These are phyloP conservation scores for Aspergillus phoenicis DNA, from an alignment of 2,329 filamentous ascomycete genomes.

Conservation along the genomic window DNA sequence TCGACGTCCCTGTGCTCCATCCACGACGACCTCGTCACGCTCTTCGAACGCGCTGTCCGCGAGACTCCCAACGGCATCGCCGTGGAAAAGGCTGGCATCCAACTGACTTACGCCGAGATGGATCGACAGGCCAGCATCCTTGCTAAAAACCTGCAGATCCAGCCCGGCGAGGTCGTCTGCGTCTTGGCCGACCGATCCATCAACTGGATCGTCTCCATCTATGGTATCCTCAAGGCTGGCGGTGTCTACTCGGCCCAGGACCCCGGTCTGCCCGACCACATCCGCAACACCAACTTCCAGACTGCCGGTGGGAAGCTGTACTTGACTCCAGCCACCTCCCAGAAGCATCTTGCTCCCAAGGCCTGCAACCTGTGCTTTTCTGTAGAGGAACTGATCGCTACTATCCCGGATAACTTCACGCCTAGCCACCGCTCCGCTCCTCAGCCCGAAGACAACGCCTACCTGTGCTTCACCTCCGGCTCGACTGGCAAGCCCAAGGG, in stretches of 20 bases:
- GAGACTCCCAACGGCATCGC: neutral
- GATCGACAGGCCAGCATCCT: neutral
- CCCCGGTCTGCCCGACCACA: constrained; percentile 1
- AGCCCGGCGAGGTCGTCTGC: constrained; percentile 9
- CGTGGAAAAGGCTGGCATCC: neutral
- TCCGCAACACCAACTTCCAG: neutral
- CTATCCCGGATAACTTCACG: too few species aligned
- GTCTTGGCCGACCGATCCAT: constrained; percentile 22
- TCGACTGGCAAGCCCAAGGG: constrained; percentile 24
- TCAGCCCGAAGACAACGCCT: constrained; percentile 29
- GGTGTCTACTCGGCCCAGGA: constrained; percentile 27
- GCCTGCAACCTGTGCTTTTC: too few species aligned
- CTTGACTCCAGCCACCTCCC: neutral
- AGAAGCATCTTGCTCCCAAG: too few species aligned
- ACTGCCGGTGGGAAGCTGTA: too few species aligned
- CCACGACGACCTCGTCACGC: constrained; percentile 9
- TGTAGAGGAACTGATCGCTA: too few species aligned
- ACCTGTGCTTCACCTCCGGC: constrained; percentile 51
- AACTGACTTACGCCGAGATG: constrained; percentile 13
- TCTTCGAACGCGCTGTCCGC: neutral
- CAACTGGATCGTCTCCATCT: constrained; percentile 17
- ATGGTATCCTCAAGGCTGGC: constrained; percentile 11
- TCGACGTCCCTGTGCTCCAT: constrained; percentile 3
- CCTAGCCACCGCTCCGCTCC: too few species aligned
- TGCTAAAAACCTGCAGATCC: constrained; percentile 11